Percentiles rank a stretch among this genome's conserved stretches.
These are phyloP conservation scores for Spinellus fusiger DNA, from an alignment of 192 early-diverging fungal species.

Conservation along the genomic window DNA sequence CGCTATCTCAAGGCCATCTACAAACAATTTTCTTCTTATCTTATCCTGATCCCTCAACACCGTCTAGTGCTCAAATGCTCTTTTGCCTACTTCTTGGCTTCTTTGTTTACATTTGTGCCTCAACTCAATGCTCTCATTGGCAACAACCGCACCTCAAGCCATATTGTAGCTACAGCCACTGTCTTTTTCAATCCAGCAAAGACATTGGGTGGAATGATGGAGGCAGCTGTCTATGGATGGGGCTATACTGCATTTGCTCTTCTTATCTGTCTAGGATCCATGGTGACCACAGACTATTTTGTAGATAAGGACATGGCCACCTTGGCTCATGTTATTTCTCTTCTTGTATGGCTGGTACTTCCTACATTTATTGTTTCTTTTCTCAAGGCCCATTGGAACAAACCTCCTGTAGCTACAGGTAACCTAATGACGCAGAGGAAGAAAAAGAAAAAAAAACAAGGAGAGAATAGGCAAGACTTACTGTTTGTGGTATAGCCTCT, in stretches of 20 bases:
- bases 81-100: slow-evolving; percentile 60
- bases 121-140: slow-evolving; percentile 43
- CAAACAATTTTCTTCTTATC: background rate
- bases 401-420: slow-evolving; percentile 49
- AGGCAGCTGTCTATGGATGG: slow-evolving; percentile 40
- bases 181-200: slow-evolving; percentile 77
- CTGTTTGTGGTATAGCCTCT: slow-evolving; percentile 19
- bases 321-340: slow-evolving; percentile 37
- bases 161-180: slow-evolving; percentile 68
- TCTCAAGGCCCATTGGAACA: slow-evolving; percentile 46
- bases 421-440: background rate
- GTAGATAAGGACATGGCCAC: slow-evolving; percentile 26
- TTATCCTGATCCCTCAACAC: background rate
- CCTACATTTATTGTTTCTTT: slow-evolving; percentile 48
- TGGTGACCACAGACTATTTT: slow-evolving; percentile 46
- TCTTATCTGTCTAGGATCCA: slow-evolving; percentile 35
- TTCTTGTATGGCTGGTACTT: slow-evolving; percentile 48
- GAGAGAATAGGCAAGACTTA: background rate
- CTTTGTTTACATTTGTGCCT: slow-evolving; percentile 64
- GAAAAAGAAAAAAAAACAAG: background rate
- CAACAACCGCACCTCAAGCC: slow-evolving; percentile 53
- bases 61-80: slow-evolving; percentile 52
- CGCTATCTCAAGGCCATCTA: background rate
- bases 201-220: slow-evolving; percentile 60
- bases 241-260: slow-evolving; percentile 37